These are phyloP conservation scores for Coelastrella sp. DNA, from an alignment of 139 green algal genomes.

Conservation along the genomic window DNA sequence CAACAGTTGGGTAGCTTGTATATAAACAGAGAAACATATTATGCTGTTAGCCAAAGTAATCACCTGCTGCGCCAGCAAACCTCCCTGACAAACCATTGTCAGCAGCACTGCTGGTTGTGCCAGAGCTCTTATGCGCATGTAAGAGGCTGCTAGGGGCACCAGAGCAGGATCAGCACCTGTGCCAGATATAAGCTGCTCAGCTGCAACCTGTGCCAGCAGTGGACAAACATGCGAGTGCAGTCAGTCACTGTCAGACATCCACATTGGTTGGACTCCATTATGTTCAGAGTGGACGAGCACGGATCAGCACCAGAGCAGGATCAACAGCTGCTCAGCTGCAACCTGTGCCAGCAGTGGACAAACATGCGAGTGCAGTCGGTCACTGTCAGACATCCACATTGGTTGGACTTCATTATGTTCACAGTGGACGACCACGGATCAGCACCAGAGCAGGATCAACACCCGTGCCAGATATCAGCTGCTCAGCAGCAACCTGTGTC, in stretches of 20 bases:
- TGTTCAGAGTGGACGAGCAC: too few species aligned
- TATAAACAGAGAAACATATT: too few species aligned
- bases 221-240: too few species aligned
- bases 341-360: too few species aligned
- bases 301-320: slow-evolving; percentile 56
- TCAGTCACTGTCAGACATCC: too few species aligned
- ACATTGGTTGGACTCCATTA: too few species aligned
- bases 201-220: not conserved
- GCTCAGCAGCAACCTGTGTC: slow-evolving; percentile 9
- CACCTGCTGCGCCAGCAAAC: slow-evolving; percentile 64
- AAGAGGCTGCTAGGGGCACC: slow-evolving; percentile 63
- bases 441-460: slow-evolving; percentile 65
- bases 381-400: too few species aligned
- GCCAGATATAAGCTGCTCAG: slow-evolving; percentile 55
- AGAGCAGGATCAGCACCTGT: slow-evolving; percentile 70
- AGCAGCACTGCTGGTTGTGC: slow-evolving; percentile 80
- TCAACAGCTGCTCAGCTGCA: slow-evolving; percentile 58
- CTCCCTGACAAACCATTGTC: slow-evolving; percentile 66
- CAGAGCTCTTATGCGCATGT: slow-evolving; percentile 82
- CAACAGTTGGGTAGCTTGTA: too few species aligned
- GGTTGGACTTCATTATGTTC: too few species aligned
- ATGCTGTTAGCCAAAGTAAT: not conserved
- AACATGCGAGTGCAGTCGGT: too few species aligned
- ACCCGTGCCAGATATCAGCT: slow-evolving; percentile 65
- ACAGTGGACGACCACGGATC: too few species aligned